A percentile compares a stretch with the other conserved stretches of the same genome.
phyloP scores from a whole-genome alignment of 352 stramenopile species.

The Globisporangium apiculatum region DNA sequence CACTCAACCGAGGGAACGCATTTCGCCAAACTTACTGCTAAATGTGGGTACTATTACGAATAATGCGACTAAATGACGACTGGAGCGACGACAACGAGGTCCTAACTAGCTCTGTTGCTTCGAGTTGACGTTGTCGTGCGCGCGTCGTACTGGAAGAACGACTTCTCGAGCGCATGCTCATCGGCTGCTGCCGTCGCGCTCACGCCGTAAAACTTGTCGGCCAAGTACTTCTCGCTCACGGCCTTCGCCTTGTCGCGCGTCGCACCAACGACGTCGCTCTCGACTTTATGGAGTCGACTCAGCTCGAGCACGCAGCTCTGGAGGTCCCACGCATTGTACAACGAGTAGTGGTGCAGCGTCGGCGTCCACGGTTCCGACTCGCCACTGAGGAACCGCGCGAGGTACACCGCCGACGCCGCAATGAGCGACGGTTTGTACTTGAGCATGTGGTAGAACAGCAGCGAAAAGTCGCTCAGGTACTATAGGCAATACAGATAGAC shows the following conservation, averaged over 20 bases:
- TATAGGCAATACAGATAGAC: conserved; percentile 14
- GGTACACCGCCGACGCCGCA: conserved; percentile 68
- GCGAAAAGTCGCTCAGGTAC: conserved; percentile 71
- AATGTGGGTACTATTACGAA: neutral
- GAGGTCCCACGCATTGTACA: conserved; percentile 68
- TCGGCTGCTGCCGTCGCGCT: conserved; percentile 42
- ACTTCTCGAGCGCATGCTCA: conserved; percentile 36
- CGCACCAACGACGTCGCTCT: conserved; percentile 50
- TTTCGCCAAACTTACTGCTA: neutral
- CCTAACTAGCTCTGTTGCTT: conserved; percentile 3
- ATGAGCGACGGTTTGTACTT: conserved; percentile 63
- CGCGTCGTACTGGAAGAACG: conserved; percentile 26
- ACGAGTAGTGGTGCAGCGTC: conserved; percentile 72
- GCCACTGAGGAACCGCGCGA: conserved; percentile 58
- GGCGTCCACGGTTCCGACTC: conserved; percentile 63
- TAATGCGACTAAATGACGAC: neutral
- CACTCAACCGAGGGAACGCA: neutral
- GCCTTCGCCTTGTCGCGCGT: conserved; percentile 77
- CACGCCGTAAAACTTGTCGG: conserved; percentile 52
- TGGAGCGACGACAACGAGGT: neutral
- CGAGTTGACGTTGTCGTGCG: conserved; percentile 2
- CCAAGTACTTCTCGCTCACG: conserved; percentile 77
- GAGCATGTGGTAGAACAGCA: conserved; percentile 70
- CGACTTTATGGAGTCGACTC: conserved; percentile 46
- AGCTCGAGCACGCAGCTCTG: conserved; percentile 61